Conservation (phyloP, 352 stramenopile genomes). For the Saprolegnia diclina region DNA sequence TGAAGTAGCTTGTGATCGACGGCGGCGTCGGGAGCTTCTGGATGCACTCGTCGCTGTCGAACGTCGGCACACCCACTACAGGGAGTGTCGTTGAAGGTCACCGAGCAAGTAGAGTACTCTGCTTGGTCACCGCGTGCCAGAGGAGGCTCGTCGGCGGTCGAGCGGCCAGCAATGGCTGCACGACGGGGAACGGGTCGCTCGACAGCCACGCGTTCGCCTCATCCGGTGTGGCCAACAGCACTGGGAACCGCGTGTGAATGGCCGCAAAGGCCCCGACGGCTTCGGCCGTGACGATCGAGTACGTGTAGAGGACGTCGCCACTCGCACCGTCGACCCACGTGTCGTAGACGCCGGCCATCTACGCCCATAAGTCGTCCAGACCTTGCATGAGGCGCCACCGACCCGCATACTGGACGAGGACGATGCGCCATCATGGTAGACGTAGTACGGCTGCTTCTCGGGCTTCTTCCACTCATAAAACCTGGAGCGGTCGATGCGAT, state of each 20-base stretch:
- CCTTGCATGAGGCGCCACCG: background rate
- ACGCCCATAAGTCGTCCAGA: background rate
- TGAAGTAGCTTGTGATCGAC: background rate
- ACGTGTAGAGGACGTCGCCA: constrained; percentile 69
- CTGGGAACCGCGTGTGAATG: constrained; percentile 84
- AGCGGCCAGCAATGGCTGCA: constrained; percentile 47
- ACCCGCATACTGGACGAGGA: constrained; percentile 39
- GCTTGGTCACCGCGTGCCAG: constrained; percentile 73
- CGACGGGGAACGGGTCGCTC: constrained; percentile 47
- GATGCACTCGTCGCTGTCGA: constrained; percentile 63
- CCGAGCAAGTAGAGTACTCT: constrained; percentile 33
- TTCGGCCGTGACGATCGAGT: constrained; percentile 82
- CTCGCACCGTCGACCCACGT: constrained; percentile 52
- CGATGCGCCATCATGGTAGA: constrained; percentile 38
- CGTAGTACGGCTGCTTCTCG: constrained; percentile 89
- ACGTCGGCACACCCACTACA: constrained; percentile 68
- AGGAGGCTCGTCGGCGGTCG: constrained; percentile 53
- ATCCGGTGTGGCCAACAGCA: constrained; percentile 58
- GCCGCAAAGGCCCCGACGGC: constrained; percentile 58
- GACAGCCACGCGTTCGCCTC: constrained; percentile 58
- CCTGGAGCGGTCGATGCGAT: constrained; percentile 27
- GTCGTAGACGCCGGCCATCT: constrained; percentile 86
- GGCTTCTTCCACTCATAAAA: constrained; percentile 90
- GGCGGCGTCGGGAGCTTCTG: constrained; percentile 40
- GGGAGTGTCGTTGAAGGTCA: background rate